Base-by-base conservation (phyloP, 1,284 basidiomycete genomes). In the Mycena sp. region DNA sequence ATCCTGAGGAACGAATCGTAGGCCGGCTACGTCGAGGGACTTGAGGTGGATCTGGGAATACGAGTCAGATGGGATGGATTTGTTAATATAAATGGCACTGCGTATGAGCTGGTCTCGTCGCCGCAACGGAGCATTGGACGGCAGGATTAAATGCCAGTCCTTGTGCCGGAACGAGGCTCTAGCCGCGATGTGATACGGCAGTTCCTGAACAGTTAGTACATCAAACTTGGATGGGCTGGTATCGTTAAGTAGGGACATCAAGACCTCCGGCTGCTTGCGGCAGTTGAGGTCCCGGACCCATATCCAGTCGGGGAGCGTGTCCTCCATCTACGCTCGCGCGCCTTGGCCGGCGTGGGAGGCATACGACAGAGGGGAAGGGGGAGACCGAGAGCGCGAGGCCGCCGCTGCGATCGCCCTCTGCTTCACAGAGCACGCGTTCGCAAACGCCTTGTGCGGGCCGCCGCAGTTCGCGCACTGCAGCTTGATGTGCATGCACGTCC, bases 201-300 rank as follows among this genome's bases (percentile, higher is more conserved):
- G 14, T n/a, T 55, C 53, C 41, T 55, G 53, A 6, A 55, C 40
- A 11, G 40, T 44, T 35, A 55, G 53, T 35, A 55, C 23, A 28
- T 41, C 41, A 14, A 55, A 55, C 11, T 55, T 32, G 19, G 38
- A 43, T 35, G 53, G 53, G n/a, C 26, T 55, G 12, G 53, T 55
- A 35, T 45, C 40, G 28, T 55, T 55, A 29, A 55, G 43, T 5
- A 55, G 40, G 26, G 53, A 55, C 40, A 55, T 55, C 12, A 54
- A 19, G n/a, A n/a, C n/a, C n/a, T n/a, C n/a, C n/a, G n/a, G n/a
- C n/a, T n/a, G n/a, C n/a, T n/a, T n/a, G n/a, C 53, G 53, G 53
- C 53, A 55, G 41, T 55, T 55, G 40, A 55, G 53, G 53, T 45
- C 38, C 28, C 43, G 26, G 53, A 55, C 53, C 2, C 53, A 41